Base-by-base conservation (phyloP, 352 stramenopile species). In the Aphanomyces euteiches region DNA sequence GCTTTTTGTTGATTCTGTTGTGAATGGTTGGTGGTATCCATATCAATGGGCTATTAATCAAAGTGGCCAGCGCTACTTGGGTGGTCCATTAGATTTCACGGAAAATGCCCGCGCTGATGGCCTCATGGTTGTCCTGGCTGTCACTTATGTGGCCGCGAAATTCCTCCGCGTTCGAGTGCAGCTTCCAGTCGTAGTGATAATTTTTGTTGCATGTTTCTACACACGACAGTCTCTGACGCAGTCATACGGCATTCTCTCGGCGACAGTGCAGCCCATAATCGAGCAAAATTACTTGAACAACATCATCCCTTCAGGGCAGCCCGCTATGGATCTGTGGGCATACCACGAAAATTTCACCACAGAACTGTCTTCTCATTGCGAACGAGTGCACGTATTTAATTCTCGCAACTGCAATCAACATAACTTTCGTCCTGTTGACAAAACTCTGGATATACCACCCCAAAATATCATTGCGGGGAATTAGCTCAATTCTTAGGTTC, bases 1-100 rank as follows among this genome's bases (percentile, higher is more conserved):
- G 2, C 47, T 17, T 7, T 19, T 43, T 6, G 5, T 8, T 17
- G 47, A 15, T 7, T 19, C 19, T 19, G 28, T 19, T 10, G 21
- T 61, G 2, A 43, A 8, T 15, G 17, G n/a, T 15, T 70, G 64
- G 64, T 70, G 64, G 64, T 54, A 70, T 41, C 17, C 50, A 17
- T 61, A 45, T 61, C 40, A 70, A 28, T 61, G 15, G 10, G 19
- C 13, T 38, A 17, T 70, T 2, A 54, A 53, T 2, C 40, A 70
- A 34, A 28, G 40, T 10, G 47, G 43, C 21, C 7, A 28, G 5
- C 64, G 64, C 7, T 21, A 13, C 0, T 37, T 70, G 8, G 10
- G 12, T 5, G 43, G 43, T 7, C 43, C 64, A 7, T 61, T 70
- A 8, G 10, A 38, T 8, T 43, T 54, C 36, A 7, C 10, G 13